Conservation (phyloP, 1,139 yeast genomes). For the Meyerozyma smithsonii region DNA sequence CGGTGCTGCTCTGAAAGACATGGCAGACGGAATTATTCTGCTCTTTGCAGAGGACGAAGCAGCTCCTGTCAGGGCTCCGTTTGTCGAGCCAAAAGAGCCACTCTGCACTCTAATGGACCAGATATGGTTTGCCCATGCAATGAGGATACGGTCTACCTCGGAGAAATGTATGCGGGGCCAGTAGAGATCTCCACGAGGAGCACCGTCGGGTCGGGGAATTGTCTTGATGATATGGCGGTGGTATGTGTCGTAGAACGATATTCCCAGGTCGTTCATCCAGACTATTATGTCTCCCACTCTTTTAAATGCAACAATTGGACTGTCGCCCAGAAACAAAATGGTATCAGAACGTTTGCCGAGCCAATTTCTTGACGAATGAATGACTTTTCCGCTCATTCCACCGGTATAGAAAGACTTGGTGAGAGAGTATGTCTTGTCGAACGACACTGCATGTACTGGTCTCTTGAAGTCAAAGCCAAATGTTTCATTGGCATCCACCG, state of each 20-base stretch:
- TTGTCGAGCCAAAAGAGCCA: constrained; percentile 3
- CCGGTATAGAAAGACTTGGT: constrained; percentile 74
- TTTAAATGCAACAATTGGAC: constrained; percentile 69
- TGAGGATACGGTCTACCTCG: constrained; percentile 61
- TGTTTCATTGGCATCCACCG: constrained; percentile 57
- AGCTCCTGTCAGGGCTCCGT: constrained; percentile 6
- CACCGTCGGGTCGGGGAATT: constrained; percentile 53
- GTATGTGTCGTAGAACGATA: constrained; percentile 51
- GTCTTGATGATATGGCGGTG: constrained; percentile 42
- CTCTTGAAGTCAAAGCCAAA: constrained; percentile 78
- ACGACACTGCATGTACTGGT: constrained; percentile 82
- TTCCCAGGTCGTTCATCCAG: constrained; percentile 86
- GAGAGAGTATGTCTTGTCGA: constrained; percentile 63
- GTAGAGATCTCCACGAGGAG: constrained; percentile 74
- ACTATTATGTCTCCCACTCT: constrained; percentile 58
- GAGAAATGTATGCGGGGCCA: constrained; percentile 75
- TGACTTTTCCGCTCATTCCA: constrained; percentile 84
- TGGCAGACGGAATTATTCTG: constrained; percentile 54
- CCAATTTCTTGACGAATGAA: constrained; percentile 79
- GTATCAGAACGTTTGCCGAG: constrained; percentile 74
- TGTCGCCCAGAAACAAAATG: constrained; percentile 54
- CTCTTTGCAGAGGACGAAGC: constrained; percentile 23
- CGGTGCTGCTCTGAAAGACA: constrained; percentile 49
- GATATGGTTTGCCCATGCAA: constrained; percentile 81
- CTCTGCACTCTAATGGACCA: constrained; percentile 54